These are phyloP conservation scores for Lanzia echinophila DNA, from an alignment of 2,329 filamentous ascomycete species.

Conservation along the genomic window DNA sequence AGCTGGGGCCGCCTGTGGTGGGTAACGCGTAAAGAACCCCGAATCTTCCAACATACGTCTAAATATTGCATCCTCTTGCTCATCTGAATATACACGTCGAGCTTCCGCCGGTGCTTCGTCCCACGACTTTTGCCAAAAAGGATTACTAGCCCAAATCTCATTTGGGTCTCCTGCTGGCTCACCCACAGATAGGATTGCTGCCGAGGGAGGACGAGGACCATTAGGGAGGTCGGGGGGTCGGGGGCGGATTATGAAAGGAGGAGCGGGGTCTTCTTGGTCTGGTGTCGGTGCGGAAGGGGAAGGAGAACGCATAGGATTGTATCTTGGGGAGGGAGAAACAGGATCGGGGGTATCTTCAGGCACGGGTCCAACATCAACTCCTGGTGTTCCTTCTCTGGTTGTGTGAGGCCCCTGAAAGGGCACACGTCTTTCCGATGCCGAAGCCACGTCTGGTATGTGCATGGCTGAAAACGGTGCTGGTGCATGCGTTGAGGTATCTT, in stretches of 20 bases:
- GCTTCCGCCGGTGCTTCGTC: not conserved
- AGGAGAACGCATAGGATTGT: not conserved
- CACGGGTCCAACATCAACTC: no score
- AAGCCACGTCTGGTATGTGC: no score
- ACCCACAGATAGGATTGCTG: not conserved
- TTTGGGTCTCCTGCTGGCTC: not conserved
- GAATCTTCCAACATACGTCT: not conserved
- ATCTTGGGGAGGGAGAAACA: no score
- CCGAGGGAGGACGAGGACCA: not conserved
- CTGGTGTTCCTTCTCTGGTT: no score
- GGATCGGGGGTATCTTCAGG: no score
- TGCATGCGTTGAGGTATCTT: no score
- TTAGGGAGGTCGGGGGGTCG: not conserved
- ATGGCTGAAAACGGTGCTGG: no score
- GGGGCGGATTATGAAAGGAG: not conserved
- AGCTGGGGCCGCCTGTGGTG: not conserved
- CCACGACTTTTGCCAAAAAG: not conserved
- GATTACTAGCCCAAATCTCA: not conserved
- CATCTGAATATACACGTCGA: not conserved
- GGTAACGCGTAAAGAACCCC: not conserved
- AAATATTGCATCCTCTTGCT: not conserved
- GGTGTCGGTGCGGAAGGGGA: no score
- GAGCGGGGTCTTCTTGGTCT: not conserved
- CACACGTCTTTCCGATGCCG: no score
- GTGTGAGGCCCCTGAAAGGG: no score